Base-by-base conservation (phyloP, 257 asterid species). In the Mitragyna speciosa region DNA sequence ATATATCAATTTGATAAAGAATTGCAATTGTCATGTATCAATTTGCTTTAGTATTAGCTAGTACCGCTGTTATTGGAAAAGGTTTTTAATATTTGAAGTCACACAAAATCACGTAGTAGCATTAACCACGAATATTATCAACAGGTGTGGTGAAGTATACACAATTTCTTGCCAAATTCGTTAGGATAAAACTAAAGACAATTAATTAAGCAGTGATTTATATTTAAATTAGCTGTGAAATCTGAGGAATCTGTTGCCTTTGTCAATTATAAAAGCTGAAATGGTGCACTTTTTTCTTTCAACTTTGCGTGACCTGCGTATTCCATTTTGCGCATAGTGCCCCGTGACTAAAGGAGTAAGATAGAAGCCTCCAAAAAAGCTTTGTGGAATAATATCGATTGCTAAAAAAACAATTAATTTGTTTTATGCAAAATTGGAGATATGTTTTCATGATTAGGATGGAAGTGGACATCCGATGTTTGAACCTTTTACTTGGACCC, bases 291-390 rank as follows among this genome's bases (percentile, higher is more conserved):
- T 30, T 17, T 69, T 69, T 48, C 26, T 16, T 28, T 77, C 31
- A 48, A 22, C 33, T 30, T 26, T n/a, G 9, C 9, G 28, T 45
- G 73, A 64, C 63, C 28, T 45, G 28, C 43, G 24, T 20, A 11
- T 10, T 64, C 64, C 64, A 47, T 17, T 76, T 67, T 76, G 48
- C 6, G 10, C 63, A 26, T 43, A 65, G 43, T 65, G 64, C 36
- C 7, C 41, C 20, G 33, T 56, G 20, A 52, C 22, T 11, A 65
- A 48, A 19, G 45, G 65, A 78, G 70, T 78, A 10, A 68, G 30
- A 9, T 78, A 17, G 12, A 78, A 78, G 81, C 81, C 31, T 33
- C 76, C 26, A 67, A 24, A 4, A 75, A 61, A 43, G 72, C 41
- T 26, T 17, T 43, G 6, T 45, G 58, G 75, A 41, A 70, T 0